A percentile compares a stretch with the other conserved stretches of the same genome.
Conservation (phyloP, 2,329 filamentous ascomycete species). For the Cladosporium sp. region DNA sequence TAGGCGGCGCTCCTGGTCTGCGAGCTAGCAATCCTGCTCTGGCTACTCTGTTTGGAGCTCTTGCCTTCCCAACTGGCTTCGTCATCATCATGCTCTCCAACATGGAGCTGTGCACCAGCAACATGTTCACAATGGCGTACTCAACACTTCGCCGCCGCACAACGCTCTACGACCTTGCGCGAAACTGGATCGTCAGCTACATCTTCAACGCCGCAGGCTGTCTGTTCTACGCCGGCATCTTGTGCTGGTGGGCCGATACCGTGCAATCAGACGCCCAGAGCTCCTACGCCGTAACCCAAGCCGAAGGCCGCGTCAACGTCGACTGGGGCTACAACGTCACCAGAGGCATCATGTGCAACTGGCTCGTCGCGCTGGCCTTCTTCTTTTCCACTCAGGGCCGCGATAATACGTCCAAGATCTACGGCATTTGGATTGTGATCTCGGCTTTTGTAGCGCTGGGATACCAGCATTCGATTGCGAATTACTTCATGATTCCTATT, state of each 20-base stretch:
- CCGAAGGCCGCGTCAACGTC: background rate
- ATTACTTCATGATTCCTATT: slow-evolving; percentile 46
- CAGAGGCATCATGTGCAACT: slow-evolving; percentile 32
- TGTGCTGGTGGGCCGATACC: background rate
- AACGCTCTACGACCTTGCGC: background rate
- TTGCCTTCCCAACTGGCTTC: background rate
- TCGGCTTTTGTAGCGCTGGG: slow-evolving; percentile 42
- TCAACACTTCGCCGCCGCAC: background rate
- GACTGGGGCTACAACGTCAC: slow-evolving; percentile 25
- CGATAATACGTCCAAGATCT: slow-evolving; percentile 30
- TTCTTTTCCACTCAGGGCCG: slow-evolving; percentile 25
- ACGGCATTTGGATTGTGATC: slow-evolving; percentile 31
- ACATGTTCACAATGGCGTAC: background rate
- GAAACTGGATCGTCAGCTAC: slow-evolving; percentile 2
- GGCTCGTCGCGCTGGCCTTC: slow-evolving; percentile 29
- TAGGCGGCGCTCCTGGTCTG: background rate
- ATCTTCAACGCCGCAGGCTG: background rate
- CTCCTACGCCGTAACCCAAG: background rate
- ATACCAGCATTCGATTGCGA: slow-evolving; percentile 32
- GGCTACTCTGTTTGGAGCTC: background rate
- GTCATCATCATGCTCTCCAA: background rate
- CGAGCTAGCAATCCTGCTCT: background rate
- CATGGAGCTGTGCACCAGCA: background rate
- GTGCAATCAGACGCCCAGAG: background rate
- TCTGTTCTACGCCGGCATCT: background rate